Evolutionary conservation across 441 rosid species (phyloP).

Genomic region (Aleurites moluccanus): DNA sequence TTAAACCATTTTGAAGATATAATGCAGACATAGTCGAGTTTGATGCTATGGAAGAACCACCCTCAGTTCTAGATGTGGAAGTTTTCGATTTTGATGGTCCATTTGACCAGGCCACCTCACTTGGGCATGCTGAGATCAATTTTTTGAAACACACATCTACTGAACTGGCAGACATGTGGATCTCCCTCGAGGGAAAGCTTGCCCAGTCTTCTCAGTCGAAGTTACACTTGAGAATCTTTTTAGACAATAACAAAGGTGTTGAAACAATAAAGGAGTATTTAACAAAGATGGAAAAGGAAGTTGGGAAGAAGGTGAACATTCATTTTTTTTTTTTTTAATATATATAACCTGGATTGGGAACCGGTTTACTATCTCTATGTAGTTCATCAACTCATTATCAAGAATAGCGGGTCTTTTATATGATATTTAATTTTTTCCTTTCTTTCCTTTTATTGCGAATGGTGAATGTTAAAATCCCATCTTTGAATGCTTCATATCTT

Average conservation of each 20-base stretch:
- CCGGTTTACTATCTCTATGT: neutral
- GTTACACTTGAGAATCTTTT: constrained; percentile 68
- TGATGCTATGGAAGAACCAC: constrained; percentile 95
- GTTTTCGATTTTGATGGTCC: constrained; percentile 93
- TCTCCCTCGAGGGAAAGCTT: constrained; percentile 71
- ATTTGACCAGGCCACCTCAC: constrained; percentile 78
- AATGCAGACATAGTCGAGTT: constrained; percentile 80
- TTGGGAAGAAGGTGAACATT: constrained; percentile 77
- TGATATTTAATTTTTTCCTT: neutral
- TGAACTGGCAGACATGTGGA: constrained; percentile 76
- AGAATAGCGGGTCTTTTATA: neutral
- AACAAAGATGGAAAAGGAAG: constrained; percentile 85
- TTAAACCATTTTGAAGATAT: constrained; percentile 23
- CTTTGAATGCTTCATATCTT: neutral
- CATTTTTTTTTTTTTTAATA: constrained; percentile 4
- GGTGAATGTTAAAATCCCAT: neutral
- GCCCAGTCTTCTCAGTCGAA: constrained; percentile 79
- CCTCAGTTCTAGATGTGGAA: constrained; percentile 82
- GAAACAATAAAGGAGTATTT: constrained; percentile 71
- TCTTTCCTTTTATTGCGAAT: neutral
- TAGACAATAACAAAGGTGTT: constrained; percentile 75
- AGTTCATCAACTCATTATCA: neutral
- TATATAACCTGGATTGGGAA: neutral
- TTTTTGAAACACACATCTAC: constrained; percentile 69
- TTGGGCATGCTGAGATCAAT: constrained; percentile 84